Percentiles rank a stretch among this genome's conserved stretches.
Conservation (phyloP, 352 stramenopile species). For the Pythium vanterpoolii region DNA sequence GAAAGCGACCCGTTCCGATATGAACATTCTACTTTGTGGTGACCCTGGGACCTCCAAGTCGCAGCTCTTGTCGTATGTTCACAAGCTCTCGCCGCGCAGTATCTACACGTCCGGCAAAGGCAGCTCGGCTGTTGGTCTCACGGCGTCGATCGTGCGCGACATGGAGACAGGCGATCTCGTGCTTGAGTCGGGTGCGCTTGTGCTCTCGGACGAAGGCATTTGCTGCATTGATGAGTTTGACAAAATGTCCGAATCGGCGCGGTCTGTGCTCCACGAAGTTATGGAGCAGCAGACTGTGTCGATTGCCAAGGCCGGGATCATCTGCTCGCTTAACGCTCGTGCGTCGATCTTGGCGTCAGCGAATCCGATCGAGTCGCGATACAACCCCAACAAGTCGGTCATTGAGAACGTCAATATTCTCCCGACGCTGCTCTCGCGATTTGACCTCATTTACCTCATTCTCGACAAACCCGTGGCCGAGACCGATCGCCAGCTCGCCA, state of each 20-base stretch:
- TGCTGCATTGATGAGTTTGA: slow-evolving; percentile 99
- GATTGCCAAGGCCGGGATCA: slow-evolving; percentile 99
- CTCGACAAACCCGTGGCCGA: slow-evolving; percentile 95
- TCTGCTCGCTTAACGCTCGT: slow-evolving; percentile 97
- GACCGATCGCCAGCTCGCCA: slow-evolving; percentile 93
- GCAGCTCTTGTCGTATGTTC: slow-evolving; percentile 97
- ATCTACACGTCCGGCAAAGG: slow-evolving; percentile 99
- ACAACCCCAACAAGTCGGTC: slow-evolving; percentile 98
- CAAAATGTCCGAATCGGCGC: slow-evolving; percentile 97
- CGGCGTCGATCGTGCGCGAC: slow-evolving; percentile 94
- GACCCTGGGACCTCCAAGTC: slow-evolving; percentile 98
- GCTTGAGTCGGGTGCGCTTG: slow-evolving; percentile 97
- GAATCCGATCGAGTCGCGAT: slow-evolving; percentile 98
- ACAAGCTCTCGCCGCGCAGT: slow-evolving; percentile 94
- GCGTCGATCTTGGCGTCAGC: slow-evolving; percentile 98
- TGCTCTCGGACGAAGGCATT: slow-evolving; percentile 98
- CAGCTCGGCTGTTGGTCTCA: slow-evolving; percentile 97
- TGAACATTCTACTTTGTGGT: slow-evolving; percentile 98
- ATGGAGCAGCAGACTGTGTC: slow-evolving; percentile 99
- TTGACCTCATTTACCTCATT: slow-evolving; percentile 99
- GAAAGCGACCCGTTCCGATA: slow-evolving; percentile 92
- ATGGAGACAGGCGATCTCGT: slow-evolving; percentile 97
- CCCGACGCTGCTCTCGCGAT: slow-evolving; percentile 96
- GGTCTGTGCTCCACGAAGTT: slow-evolving; percentile 98
- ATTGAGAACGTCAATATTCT: slow-evolving; percentile 99